Evolutionary conservation across 192 early-diverging fungal genomes (phyloP), one percentile per base, ranked within the genome.

Genomic region (Entomortierella chlamydospora): DNA sequence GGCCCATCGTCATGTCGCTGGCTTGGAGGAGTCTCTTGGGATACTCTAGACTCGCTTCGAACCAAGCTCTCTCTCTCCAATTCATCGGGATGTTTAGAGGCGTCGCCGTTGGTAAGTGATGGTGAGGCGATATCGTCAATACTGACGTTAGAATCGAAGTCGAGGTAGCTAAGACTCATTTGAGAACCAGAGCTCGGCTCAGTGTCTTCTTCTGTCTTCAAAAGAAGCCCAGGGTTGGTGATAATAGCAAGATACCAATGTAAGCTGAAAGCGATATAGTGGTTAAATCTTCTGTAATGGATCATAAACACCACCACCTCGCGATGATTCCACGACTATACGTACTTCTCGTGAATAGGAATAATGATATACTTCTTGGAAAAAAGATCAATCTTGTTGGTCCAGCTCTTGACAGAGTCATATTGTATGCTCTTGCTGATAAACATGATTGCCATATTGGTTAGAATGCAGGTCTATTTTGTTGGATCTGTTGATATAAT

Each of bases 241-340:
- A 96, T 90, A 4, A 96, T 77, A 51, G 91, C 93, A 30, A 94
- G 83, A 69, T 94, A 96, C 95, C 95, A 96, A 66, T 96, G 95
- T 26, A 92, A 71, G 76, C 91, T 87, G 0, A 11, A n/a, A 58
- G 49, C 50, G 15, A 30, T 13, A 26, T n/a, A 0, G 6, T 31
- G 51, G 39, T 33, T 13, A 39, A 15, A 25, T 25, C 1, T 1
- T 6, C 13, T 53, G 22, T 41, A 23, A 18, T 52, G 13, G 54
- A 47, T 4, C 15, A 47, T 47, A 12, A 47, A 12, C 15, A 4
- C 45, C 15, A 41, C 13, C 6, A 41, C 39, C 6, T 13, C 39
- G n/a, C n/a, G 34, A 37, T 37, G 10, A 47, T 12, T 47, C 39
- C 20, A 47, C 20, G 15, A 20, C 2, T 34, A 33, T 57, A 34